Evolutionary conservation across 2,329 filamentous ascomycete genomes (phyloP), one percentile per base, ranked within the genome.

Genomic region (Dendryphion nanum): DNA sequence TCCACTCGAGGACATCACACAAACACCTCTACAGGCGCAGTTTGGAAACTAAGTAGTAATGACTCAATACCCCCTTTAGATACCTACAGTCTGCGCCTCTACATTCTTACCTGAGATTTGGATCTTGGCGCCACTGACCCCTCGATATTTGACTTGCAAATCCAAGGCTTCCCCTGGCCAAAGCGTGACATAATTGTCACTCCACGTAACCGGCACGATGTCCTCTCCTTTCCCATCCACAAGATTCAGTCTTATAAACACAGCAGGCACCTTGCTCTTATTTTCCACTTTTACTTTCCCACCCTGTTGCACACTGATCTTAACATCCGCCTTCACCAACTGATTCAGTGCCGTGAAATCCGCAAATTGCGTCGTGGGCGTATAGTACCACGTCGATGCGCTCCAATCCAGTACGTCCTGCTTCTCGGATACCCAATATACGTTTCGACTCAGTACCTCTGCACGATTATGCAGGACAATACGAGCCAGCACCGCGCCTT

Each of bases 181-280:
- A 7, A 83, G 57, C 2, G 79, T 82, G 10, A 83, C 64, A 43
- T 83, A 83, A 42, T 83, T 83, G 44, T 83, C 79, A 1, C 73
- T 74, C 79, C 80, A 83, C 15, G 66, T 64, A 1, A 79, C 69
- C 0, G 78, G 76, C 4, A 71, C 45, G 0, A 81, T 65, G 35
- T 79, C 76, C 0, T 62, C 47, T 0, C 70, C 70, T 0, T 55
- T 41, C 2, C 37, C 44, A 42, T 78, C 69, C 0, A 79, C 65
- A 1, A 81, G 53, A 31, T 71, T 71, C 19, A 83, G 37, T 2
- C 72, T 64, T 6, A 83, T 47, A 44, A 83, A 83, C 31, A 83
- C 74, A 0, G 79, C 81, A 0, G 80, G 80, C 0, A 75, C 55
- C 0, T 61, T 38, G 0, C 75, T 73, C 29, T 61, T 57, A 44